Conservation (phyloP, 768 basidiomycete genomes). For the Amanita molliuscula region DNA sequence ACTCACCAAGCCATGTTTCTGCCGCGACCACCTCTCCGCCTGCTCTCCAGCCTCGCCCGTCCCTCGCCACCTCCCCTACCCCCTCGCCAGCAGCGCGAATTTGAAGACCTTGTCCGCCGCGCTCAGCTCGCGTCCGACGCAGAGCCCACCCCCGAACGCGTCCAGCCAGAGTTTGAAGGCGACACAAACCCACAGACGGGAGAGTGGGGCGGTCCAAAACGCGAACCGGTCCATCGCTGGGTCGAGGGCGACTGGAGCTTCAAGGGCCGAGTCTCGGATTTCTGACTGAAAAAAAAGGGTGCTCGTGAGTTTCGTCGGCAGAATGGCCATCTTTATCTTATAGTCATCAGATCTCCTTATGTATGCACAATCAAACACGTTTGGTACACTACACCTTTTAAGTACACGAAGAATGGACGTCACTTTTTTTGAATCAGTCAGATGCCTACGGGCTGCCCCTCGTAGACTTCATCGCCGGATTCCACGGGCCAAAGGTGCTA, state of each 20-base stretch:
- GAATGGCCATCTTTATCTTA: neutral
- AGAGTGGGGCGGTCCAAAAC: slow-evolving; percentile 81
- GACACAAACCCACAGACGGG: slow-evolving; percentile 76
- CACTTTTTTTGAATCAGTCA: neutral
- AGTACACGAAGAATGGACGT: neutral
- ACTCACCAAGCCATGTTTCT: neutral
- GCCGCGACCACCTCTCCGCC: neutral
- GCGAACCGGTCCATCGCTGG: slow-evolving; percentile 66
- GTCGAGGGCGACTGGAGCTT: slow-evolving; percentile 79
- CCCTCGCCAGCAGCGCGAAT: slow-evolving; percentile 68
- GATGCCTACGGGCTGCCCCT: neutral
- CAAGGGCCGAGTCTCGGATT: slow-evolving; percentile 83
- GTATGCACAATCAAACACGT: neutral
- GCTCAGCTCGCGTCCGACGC: slow-evolving; percentile 32
- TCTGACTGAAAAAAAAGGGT: slow-evolving; percentile 39
- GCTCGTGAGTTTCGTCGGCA: neutral
- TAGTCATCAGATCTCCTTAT: neutral
- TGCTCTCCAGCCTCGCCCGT: slow-evolving; percentile 29
- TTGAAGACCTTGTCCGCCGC: slow-evolving; percentile 70
- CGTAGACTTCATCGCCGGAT: slow-evolving; percentile 67
- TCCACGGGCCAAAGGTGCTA: slow-evolving; percentile 59
- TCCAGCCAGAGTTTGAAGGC: slow-evolving; percentile 67
- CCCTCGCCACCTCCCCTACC: slow-evolving; percentile 75
- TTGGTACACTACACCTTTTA: neutral
- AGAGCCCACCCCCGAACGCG: slow-evolving; percentile 38